phyloP scores from a whole-genome alignment of 2,329 filamentous ascomycete species.

The Trichoderma arundinaceum region DNA sequence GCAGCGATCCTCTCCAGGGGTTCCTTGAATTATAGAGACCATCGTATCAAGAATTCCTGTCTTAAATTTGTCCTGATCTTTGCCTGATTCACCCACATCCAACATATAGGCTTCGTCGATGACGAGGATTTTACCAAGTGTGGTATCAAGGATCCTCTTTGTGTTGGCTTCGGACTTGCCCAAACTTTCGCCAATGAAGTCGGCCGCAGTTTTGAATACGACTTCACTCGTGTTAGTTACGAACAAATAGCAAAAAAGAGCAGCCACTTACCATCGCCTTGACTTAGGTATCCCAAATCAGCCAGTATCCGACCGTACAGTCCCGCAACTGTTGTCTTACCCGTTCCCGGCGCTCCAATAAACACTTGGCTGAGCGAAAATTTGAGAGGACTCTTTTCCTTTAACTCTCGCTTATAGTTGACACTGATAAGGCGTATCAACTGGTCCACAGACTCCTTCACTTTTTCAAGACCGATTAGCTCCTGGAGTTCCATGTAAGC shows the following conservation, averaged over 20 bases:
- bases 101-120: conserved; percentile 80
- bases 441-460: neutral
- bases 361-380: conserved; percentile 74
- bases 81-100: conserved; percentile 48
- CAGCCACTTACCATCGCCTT: conserved; percentile 62
- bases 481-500: neutral
- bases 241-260: neutral
- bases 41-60: conserved; percentile 74
- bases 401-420: conserved; percentile 9
- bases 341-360: conserved; percentile 68
- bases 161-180: conserved; percentile 73
- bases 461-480: conserved; percentile 14
- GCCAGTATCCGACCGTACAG: conserved; percentile 78
- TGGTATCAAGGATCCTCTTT: conserved; percentile 69
- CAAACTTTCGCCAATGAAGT: conserved; percentile 68
- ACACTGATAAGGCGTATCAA: conserved; percentile 3
- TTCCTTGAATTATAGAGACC: conserved; percentile 73
- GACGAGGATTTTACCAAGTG: conserved; percentile 73
- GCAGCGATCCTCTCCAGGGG: conserved; percentile 73
- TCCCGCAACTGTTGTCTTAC: conserved; percentile 72
- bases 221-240: conserved; percentile 48
- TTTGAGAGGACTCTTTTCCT: conserved; percentile 34
- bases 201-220: conserved; percentile 71
- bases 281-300: conserved; percentile 70
- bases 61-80: conserved; percentile 54